Evolutionary conservation across 495 filamentous ascomycete genomes (phyloP), one percentile per base, ranked within the genome.

Genomic region (Friedmanniomyces simplex): DNA sequence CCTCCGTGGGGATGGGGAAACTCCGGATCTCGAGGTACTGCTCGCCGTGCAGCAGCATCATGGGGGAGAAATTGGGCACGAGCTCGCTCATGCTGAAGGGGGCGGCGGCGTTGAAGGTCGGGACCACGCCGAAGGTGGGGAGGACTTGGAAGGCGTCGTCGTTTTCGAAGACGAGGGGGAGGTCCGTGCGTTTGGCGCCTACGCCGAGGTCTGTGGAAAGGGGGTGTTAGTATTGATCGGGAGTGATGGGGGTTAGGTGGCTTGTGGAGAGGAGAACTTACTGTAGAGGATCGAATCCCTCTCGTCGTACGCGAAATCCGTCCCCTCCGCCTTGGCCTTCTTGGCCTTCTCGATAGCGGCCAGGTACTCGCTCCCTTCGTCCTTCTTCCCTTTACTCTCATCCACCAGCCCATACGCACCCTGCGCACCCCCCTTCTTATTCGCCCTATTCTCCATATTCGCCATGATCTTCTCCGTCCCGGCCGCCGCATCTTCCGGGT

Each of bases 31-130:
- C 94, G 63, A 97, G 88, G 79, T 91, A 98, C 74, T 98, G 93
- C 76, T 98, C 93, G 66, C 93, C 93, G 77, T 98, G 93, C 20
- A 98, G 84, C 50, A 98, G 82, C 91, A 97, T 96, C 94, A 96
- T 98, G 61, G 91, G 91, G 5, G 80, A 87, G 80, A 95, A 98
- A 75, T 97, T 88, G 67, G 89, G 88, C 42, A 97, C 83, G 60
- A 98, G 75, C 24, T 95, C 88, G 60, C 83, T 79, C 62, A 91
- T 75, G 74, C 75, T 81, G 77, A 84, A 98, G 52, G 94, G 89
- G 50, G 80, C 76, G 59, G 83, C 76, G 63, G 90, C 84, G 76
- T 86, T 85, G 75, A 98, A 97, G 69, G 82, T 85, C 18, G 93
- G 94, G 68, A 98, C 81, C 52, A 97, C 94, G 71, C 89, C 93